Base-by-base conservation (phyloP, 768 basidiomycete species). In the Termitomyces sp. region DNA sequence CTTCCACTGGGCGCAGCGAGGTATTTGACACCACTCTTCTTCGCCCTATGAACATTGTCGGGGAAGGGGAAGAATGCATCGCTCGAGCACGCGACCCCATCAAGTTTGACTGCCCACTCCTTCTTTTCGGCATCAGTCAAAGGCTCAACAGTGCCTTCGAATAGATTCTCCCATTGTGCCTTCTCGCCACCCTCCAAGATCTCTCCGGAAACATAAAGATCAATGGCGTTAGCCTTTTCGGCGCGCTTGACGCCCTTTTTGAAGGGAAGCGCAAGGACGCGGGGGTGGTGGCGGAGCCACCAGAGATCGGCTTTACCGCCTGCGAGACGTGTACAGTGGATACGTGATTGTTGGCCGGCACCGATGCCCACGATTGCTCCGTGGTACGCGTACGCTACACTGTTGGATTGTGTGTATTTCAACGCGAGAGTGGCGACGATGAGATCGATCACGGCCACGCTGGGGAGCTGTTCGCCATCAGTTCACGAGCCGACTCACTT, bases 11-110 rank as follows among this genome's bases (percentile, higher is more conserved):
- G 90, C 7, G 96, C 94, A 28, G 94, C 94, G 51, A 99, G 81
- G 75, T 97, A 98, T 71, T 78, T 86, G 53, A 94, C 96, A 0
- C 97, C 97, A 63, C 94, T 96, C 81, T 91, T 89, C 74, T 84
- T 82, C 55, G 94, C 92, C 49, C 97, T 83, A 72, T 98, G 92
- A 38, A 99, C 96, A 68, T 98, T 99, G 71, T 99, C 97, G 13
- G 96, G 85, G 86, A 98, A 98, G 18, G 97, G 97, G 94, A 98
- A 98, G 84, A 99, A 99, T 55, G 96, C 97, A 66, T 99, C 97
- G 63, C 93, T 95, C 36, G 92, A 92, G 76, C 97, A 96, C 7
- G 91, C 87, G 55, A 98, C 96, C 22, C 86, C 91, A 62, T 89
- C 88, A 59, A 98, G 78, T 76, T 89, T 78, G 50, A 67, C 74